Percentiles rank a stretch among this genome's conserved stretches.
Evolutionary conservation across 805 yeast species (phyloP).

Genomic region (Cyberlindnera suaveolens): DNA sequence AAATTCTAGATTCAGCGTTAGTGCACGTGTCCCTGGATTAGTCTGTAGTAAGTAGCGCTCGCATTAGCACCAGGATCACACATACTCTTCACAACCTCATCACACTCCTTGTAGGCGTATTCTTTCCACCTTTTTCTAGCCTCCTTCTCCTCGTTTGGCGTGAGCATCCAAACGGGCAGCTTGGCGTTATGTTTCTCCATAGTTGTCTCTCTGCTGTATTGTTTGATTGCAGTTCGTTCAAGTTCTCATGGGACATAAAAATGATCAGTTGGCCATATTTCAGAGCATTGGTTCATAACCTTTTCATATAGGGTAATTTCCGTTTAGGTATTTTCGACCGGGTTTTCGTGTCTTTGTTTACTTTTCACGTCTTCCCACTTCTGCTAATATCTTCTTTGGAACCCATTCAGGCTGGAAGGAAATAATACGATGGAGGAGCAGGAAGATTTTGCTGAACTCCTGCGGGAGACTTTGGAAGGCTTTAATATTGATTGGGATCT

Average conservation of each 20-base stretch:
- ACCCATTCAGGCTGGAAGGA: no score
- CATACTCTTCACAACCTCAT: slow-evolving; percentile 58
- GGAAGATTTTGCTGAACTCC: slow-evolving; percentile 21
- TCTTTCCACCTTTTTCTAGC: slow-evolving; percentile 66
- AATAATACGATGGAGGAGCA: slow-evolving; percentile 3
- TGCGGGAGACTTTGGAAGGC: slow-evolving; percentile 39
- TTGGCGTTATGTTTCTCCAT: slow-evolving; percentile 26
- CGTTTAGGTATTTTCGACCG: no score
- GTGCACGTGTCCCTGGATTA: slow-evolving; percentile 26
- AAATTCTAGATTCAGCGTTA: slow-evolving; percentile 57
- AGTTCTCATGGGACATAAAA: neutral
- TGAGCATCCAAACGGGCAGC: slow-evolving; percentile 69
- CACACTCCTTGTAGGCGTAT: slow-evolving; percentile 60
- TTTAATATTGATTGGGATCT: slow-evolving; percentile 48
- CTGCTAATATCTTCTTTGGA: no score
- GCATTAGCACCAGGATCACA: slow-evolving; percentile 31
- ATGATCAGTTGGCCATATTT: no score
- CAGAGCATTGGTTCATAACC: no score
- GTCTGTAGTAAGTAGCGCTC: slow-evolving; percentile 31
- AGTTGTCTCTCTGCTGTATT: no score
- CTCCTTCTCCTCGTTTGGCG: slow-evolving; percentile 71
- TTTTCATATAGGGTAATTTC: no score
- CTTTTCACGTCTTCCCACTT: no score
- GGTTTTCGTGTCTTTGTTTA: no score
- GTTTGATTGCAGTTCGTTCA: neutral